These are phyloP conservation scores for Dioscorea alata DNA, from an alignment of 106 monocot genomes.

Conservation along the genomic window DNA sequence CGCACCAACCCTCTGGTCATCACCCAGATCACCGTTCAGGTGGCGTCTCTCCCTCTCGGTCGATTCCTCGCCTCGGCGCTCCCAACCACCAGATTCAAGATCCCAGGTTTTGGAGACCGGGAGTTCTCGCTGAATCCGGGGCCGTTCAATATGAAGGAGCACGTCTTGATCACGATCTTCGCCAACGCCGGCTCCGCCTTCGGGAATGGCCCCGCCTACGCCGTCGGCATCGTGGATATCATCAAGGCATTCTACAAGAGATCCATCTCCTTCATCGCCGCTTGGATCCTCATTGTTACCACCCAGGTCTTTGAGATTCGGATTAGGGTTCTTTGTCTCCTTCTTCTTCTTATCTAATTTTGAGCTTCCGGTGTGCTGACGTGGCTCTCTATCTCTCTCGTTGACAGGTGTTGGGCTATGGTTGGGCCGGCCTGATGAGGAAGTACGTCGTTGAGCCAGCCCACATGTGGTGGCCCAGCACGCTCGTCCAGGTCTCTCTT, in stretches of 20 bases:
- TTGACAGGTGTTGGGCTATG: conserved; percentile 79
- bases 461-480: conserved; percentile 99
- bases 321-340: neutral
- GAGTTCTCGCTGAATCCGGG: conserved; percentile 85
- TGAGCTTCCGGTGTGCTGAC: neutral
- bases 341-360: neutral
- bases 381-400: no score
- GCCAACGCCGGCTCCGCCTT: conserved; percentile 94
- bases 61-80: conserved; percentile 58
- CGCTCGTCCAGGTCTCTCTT: conserved; percentile 95
- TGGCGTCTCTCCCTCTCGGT: conserved; percentile 82
- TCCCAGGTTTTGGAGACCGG: conserved; percentile 49
- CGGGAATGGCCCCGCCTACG: conserved; percentile 82
- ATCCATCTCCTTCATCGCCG: conserved; percentile 66
- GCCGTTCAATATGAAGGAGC: conserved; percentile 97
- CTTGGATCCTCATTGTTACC: conserved; percentile 80
- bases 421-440: conserved; percentile 90
- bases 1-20: conserved; percentile 81
- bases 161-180: conserved; percentile 92
- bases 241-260: conserved; percentile 83
- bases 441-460: conserved; percentile 92
- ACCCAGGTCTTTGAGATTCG: conserved; percentile 52
- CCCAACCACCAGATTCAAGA: conserved; percentile 46
- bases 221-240: conserved; percentile 73
- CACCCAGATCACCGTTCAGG: conserved; percentile 92